Evolutionary conservation across 139 green algal species (phyloP).

Genomic region (Axilococcus clingmanii): DNA sequence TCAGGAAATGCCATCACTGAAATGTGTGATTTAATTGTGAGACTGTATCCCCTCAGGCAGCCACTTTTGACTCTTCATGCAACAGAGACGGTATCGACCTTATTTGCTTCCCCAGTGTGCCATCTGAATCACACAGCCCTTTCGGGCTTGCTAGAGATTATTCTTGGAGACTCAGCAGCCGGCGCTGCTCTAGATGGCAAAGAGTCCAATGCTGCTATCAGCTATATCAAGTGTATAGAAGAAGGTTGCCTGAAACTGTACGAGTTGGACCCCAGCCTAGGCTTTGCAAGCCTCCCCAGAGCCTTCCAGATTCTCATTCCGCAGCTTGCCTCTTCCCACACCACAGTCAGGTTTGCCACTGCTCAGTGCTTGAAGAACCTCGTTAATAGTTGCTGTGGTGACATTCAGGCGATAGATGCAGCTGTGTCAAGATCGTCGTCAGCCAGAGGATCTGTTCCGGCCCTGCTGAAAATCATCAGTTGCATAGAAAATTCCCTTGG

Average conservation of each 20-base stretch:
- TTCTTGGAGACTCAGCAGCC: too few relatives aligned
- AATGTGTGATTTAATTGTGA: neutral
- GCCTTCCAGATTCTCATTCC: slow-evolving; percentile 51
- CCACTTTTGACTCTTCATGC: neutral
- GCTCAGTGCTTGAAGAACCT: slow-evolving; percentile 39
- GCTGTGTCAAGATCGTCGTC: neutral
- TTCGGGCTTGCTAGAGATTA: too few relatives aligned
- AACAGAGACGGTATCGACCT: too few relatives aligned
- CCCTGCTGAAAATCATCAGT: slow-evolving; percentile 44
- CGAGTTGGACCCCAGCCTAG: slow-evolving; percentile 28
- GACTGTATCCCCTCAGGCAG: neutral
- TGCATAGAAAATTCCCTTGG: slow-evolving; percentile 52
- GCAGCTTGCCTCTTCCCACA: slow-evolving; percentile 59
- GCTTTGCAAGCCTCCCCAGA: slow-evolving; percentile 36
- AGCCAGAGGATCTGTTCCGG: neutral
- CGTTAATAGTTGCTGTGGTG: slow-evolving; percentile 31
- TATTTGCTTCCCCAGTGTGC: too few relatives aligned
- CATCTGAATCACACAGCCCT: too few relatives aligned
- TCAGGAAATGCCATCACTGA: too few relatives aligned
- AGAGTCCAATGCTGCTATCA: too few relatives aligned
- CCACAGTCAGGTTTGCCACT: slow-evolving; percentile 57
- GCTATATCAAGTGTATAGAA: slow-evolving; percentile 40
- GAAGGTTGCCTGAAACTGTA: slow-evolving; percentile 29
- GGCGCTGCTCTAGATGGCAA: too few relatives aligned
- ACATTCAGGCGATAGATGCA: slow-evolving; percentile 18